Evolutionary conservation across 305 asterid genomes (phyloP).

Genomic region (Fraxinus greggii): DNA sequence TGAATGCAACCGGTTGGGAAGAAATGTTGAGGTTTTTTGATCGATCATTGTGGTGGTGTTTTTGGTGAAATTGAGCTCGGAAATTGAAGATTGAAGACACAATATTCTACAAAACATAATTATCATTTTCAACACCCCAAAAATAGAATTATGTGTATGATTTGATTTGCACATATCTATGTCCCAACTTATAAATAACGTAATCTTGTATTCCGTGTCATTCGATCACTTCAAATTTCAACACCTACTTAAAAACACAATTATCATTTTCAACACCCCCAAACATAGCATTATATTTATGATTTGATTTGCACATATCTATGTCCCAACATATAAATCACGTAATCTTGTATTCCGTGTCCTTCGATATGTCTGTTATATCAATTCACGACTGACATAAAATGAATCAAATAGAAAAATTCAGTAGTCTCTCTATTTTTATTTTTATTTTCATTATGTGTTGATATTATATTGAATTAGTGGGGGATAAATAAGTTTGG

Average conservation of each 20-base stretch:
- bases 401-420: neutral
- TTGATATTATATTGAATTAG: neutral
- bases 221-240: neutral
- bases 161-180: neutral
- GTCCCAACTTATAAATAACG: neutral
- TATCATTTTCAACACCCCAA: neutral
- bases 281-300: neutral
- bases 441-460: neutral
- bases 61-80: too few species aligned
- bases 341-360: neutral
- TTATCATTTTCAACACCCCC: neutral
- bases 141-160: neutral
- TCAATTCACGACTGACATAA: neutral
- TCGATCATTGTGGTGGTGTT: too few species aligned
- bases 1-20: too few species aligned
- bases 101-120: too few species aligned
- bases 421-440: neutral
- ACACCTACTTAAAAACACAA: neutral
- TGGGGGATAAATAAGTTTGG: conserved; percentile 14
- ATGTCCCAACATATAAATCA: neutral
- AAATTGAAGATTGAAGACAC: too few species aligned
- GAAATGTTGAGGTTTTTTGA: too few species aligned
- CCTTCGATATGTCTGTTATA: neutral
- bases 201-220: neutral
- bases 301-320: neutral